A percentile compares a stretch with the other conserved stretches of the same genome.
phyloP scores from a whole-genome alignment of 768 basidiomycete genomes.

The Auriscalpium vulgare region DNA sequence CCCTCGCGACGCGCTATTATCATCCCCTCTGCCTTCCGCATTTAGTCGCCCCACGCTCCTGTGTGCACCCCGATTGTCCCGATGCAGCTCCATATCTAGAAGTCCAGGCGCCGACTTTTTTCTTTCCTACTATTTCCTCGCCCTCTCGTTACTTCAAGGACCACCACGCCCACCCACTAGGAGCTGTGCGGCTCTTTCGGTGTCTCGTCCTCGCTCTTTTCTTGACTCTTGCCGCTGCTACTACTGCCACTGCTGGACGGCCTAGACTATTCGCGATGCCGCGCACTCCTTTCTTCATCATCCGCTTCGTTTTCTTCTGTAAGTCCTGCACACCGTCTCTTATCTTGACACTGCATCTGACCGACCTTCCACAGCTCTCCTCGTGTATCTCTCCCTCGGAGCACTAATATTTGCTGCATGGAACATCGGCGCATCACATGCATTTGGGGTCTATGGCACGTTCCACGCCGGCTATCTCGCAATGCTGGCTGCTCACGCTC shows the following conservation, averaged over 20 bases:
- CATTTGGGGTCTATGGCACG: not conserved
- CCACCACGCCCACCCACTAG: not conserved
- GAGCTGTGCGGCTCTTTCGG: no score
- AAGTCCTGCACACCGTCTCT: not conserved
- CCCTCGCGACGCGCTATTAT: not conserved
- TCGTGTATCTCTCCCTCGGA: conserved; percentile 29
- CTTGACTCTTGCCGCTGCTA: no score
- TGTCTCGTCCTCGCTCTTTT: no score
- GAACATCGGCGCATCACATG: not conserved
- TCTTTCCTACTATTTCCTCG: not conserved
- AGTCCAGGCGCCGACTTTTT: not conserved
- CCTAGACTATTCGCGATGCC: conserved; percentile 18
- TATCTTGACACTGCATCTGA: not conserved
- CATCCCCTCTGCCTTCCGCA: not conserved
- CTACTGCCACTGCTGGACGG: not conserved
- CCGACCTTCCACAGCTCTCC: conserved; percentile 20
- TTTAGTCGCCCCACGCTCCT: not conserved
- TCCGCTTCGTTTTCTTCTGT: conserved; percentile 44
- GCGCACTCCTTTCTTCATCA: conserved; percentile 43
- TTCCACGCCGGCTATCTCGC: not conserved
- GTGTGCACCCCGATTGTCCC: not conserved
- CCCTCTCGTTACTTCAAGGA: not conserved
- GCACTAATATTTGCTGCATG: not conserved
- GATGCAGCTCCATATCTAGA: not conserved
- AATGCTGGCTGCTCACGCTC: conserved; percentile 11